A percentile compares a stretch with the other conserved stretches of the same genome.
Conservation (phyloP, 1,284 basidiomycete species). For the Uromyces viciae-fabae region DNA sequence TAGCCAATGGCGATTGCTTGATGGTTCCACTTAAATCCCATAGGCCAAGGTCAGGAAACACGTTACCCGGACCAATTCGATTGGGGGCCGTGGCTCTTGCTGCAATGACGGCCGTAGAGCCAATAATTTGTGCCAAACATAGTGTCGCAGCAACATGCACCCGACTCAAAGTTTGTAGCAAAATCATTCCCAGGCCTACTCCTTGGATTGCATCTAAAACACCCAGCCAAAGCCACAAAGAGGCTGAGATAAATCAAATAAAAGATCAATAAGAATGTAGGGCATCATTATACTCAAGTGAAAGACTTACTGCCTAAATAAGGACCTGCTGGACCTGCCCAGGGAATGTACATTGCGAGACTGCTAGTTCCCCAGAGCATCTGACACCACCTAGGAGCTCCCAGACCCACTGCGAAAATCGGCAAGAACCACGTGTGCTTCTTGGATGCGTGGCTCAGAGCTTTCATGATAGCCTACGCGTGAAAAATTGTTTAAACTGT, state of each 20-base stretch:
- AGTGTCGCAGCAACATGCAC: conserved; percentile 87
- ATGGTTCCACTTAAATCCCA: conserved; percentile 62
- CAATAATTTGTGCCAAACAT: conserved; percentile 68
- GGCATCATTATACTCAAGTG: neutral
- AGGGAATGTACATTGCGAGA: conserved; percentile 81
- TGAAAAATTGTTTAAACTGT: neutral
- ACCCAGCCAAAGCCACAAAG: conserved; percentile 87
- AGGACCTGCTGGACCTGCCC: conserved; percentile 76
- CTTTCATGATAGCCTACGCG: conserved; percentile 60
- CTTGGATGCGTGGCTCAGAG: conserved; percentile 79
- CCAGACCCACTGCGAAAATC: conserved; percentile 86
- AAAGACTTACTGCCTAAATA: conserved; percentile 61
- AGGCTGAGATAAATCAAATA: conserved; percentile 60
- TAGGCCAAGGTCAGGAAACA: conserved; percentile 83
- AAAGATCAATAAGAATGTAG: neutral
- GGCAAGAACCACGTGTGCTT: conserved; percentile 88
- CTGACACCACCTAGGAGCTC: conserved; percentile 84
- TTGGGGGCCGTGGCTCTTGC: conserved; percentile 80
- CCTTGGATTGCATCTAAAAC: conserved; percentile 87
- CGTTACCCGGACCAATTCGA: conserved; percentile 73
- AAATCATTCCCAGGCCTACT: conserved; percentile 86
- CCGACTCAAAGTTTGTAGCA: conserved; percentile 84
- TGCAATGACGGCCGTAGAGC: conserved; percentile 70
- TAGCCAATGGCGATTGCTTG: conserved; percentile 29
- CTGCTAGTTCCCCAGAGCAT: conserved; percentile 83